Conservation (phyloP, 495 filamentous ascomycete genomes). For the Annulohypoxylon maeteangense region DNA sequence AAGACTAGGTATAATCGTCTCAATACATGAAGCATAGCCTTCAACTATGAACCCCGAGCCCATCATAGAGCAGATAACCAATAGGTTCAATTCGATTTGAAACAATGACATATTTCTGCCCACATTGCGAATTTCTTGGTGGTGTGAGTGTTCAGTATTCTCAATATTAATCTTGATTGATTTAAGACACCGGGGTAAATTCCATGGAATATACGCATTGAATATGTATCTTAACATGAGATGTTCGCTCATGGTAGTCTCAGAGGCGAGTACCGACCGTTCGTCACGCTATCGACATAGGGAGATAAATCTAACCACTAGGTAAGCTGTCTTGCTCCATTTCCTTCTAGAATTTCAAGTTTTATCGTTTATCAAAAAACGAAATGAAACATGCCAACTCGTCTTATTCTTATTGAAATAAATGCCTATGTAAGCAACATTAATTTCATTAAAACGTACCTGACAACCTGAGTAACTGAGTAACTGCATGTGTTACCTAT, state of each 20-base stretch:
- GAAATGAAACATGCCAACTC: conserved; percentile 1
- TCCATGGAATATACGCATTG: neutral
- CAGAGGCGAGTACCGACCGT: conserved; percentile 13
- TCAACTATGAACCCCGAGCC: neutral
- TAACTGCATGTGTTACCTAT: neutral
- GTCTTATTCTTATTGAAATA: neutral
- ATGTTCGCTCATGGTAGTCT: conserved; percentile 14
- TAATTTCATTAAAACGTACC: neutral
- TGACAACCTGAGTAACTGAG: neutral
- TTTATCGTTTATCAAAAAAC: neutral
- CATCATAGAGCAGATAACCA: neutral
- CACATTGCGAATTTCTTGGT: neutral
- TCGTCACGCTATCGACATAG: conserved; percentile 28
- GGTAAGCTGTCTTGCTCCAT: neutral
- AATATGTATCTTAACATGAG: conserved; percentile 3
- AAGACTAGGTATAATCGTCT: too few relatives aligned
- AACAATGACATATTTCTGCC: neutral
- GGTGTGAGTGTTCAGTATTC: neutral
- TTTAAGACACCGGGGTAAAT: neutral
- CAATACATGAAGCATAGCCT: neutral
- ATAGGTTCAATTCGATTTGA: neutral
- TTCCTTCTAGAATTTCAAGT: neutral
- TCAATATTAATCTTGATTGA: neutral
- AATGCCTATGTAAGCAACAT: neutral
- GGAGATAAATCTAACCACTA: conserved; percentile 1